These are phyloP conservation scores for Mucor mucedo DNA, from an alignment of 371 early-diverging fungal species.

Conservation along the genomic window DNA sequence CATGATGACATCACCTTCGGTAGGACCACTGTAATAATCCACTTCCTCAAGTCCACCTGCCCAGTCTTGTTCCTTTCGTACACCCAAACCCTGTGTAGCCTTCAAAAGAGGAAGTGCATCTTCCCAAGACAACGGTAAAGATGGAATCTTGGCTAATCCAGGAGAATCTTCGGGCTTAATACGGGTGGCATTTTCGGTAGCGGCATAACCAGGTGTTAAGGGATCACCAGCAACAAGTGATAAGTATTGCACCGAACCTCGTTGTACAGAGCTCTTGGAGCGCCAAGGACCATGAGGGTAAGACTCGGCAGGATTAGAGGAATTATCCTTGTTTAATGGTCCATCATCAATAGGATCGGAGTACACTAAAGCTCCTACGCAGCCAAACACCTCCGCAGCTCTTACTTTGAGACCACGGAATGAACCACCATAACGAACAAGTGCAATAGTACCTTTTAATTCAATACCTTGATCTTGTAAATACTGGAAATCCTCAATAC, in stretches of 20 bases:
- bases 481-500: slow-evolving; percentile 62
- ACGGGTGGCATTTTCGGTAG: slow-evolving; percentile 60
- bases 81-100: slow-evolving; percentile 58
- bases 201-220: slow-evolving; percentile 67
- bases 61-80: slow-evolving; percentile 46
- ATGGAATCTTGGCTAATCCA: slow-evolving; percentile 65
- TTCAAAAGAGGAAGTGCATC: slow-evolving; percentile 67
- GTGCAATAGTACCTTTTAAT: slow-evolving; percentile 60
- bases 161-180: slow-evolving; percentile 52
- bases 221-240: slow-evolving; percentile 65
- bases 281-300: slow-evolving; percentile 77
- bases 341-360: slow-evolving; percentile 71
- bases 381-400: slow-evolving; percentile 65
- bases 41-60: slow-evolving; percentile 55
- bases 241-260: slow-evolving; percentile 64
- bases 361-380: slow-evolving; percentile 65
- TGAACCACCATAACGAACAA: slow-evolving; percentile 65
- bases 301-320: slow-evolving; percentile 34
- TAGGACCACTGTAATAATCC: slow-evolving; percentile 65
- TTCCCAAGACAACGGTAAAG: slow-evolving; percentile 69
- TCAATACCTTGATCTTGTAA: slow-evolving; percentile 56
- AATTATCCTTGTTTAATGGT: slow-evolving; percentile 26
- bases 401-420: slow-evolving; percentile 70
- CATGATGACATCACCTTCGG: slow-evolving; percentile 56
- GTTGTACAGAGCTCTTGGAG: slow-evolving; percentile 61